Evolutionary conservation across 768 basidiomycete genomes (phyloP), one percentile per base, ranked within the genome.

Genomic region (Pholiota molesta): DNA sequence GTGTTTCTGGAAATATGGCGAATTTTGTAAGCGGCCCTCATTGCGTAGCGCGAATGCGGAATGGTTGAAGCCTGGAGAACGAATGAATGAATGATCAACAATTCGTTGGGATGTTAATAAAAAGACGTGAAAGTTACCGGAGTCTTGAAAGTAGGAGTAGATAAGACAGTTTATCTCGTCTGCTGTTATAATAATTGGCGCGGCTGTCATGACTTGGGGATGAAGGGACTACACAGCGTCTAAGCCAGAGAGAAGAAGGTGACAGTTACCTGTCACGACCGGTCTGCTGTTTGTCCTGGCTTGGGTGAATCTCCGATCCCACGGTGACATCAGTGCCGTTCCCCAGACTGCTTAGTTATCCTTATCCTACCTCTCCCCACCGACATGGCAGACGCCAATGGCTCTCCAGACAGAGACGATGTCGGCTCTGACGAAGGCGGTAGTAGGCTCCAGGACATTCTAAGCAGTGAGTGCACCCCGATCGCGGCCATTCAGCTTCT

Each of bases 121-220:
- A 51, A 51, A 40, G 17, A 37, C 35, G 58, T 39, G 57, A 58
- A 19, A 54, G 40, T 53, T 65, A 91, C 92, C 92, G 33, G 91
- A 92, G 67, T 95, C 93, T 65, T 88, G 80, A 65, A 95, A 86
- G 70, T 94, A 95, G 1, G 93, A 83, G 73, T 94, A 87, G 52
- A 95, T 88, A 64, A 94, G 84, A 68, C 89, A 91, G 72, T 95
- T 95, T 62, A 95, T 81, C 71, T 94, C 91, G 66, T 94, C 92
- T 39, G 92, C 89, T 42, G 87, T 85, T 64, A 93, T 89, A 33
- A 82, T 81, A 52, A 90, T 82, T 54, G 83, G 81, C 58, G 80
- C 75, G 45, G 74, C 72, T 70, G 81, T 78, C 72, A 75, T 77
- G 56, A 62, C 35, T 67, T 61, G 39, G 47, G 37, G 63, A 52